phyloP scores from a whole-genome alignment of 2,329 filamentous ascomycete genomes.

The Sporothrix dimorphospora region DNA sequence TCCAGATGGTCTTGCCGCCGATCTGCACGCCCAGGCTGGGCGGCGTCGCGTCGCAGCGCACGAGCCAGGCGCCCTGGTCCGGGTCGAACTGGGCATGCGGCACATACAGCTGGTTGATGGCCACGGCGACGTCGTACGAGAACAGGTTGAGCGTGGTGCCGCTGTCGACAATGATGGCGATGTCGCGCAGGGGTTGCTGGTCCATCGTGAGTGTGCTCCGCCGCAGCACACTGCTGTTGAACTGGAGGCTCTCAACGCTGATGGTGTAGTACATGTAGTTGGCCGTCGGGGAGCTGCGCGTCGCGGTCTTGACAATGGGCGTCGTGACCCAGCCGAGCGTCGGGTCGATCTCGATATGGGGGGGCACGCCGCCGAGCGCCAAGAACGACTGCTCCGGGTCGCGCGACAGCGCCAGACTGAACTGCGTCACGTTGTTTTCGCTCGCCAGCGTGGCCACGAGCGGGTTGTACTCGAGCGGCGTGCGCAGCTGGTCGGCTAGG shows the following conservation, averaged over 20 bases:
- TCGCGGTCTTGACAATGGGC: constrained; percentile 36
- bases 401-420: constrained; percentile 42
- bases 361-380: constrained; percentile 42
- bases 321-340: constrained; percentile 37
- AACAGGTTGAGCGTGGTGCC: constrained; percentile 42
- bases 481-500: constrained; percentile 34
- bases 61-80: constrained; percentile 36
- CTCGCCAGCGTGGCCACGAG: constrained; percentile 37
- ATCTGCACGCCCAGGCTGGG: constrained; percentile 40
- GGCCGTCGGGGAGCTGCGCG: constrained; percentile 28
- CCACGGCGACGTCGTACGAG: constrained; percentile 37
- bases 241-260: constrained; percentile 34
- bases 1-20: constrained; percentile 39
- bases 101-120: constrained; percentile 39
- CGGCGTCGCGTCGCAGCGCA: constrained; percentile 39
- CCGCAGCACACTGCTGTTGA: constrained; percentile 33
- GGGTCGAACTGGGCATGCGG: constrained; percentile 36
- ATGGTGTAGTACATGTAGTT: constrained; percentile 42
- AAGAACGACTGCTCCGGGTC: constrained; percentile 40
- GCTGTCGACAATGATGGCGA: constrained; percentile 40
- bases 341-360: constrained; percentile 35
- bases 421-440: constrained; percentile 35
- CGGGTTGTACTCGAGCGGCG: constrained; percentile 38
- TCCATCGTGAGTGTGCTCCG: constrained; percentile 23
- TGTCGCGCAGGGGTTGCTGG: neutral